Conservation (phyloP, 192 early-diverging fungal species). For the Pilobolus umbonatus region DNA sequence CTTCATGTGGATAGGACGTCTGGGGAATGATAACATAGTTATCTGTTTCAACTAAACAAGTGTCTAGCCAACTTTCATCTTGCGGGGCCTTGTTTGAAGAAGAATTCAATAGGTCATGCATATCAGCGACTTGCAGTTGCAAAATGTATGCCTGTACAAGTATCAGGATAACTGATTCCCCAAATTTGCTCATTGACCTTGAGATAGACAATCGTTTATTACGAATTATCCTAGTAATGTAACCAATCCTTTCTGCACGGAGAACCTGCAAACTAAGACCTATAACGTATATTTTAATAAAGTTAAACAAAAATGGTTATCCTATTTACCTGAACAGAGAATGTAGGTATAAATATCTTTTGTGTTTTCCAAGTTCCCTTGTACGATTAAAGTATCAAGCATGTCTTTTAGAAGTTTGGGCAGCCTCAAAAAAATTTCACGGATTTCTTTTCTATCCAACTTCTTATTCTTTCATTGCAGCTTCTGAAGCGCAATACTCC, state of each 20-base stretch:
- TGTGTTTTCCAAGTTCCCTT: conserved; percentile 3
- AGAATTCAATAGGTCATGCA: conserved; percentile 7
- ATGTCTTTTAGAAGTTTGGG: conserved; percentile 7
- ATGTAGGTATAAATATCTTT: conserved; percentile 8
- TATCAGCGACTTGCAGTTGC: conserved; percentile 5
- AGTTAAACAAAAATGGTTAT: not conserved
- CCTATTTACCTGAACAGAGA: conserved; percentile 2
- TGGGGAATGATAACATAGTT: not conserved
- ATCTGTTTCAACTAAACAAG: conserved; percentile 14
- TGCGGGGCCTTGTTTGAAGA: not conserved
- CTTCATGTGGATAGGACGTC: not conserved
- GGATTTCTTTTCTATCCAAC: conserved; percentile 2
- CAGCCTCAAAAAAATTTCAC: not conserved
- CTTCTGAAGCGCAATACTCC: conserved; percentile 8
- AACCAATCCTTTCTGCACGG: conserved; percentile 2
- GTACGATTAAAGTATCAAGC: conserved; percentile 5
- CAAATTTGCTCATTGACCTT: conserved; percentile 5
- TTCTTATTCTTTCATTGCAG: not conserved
- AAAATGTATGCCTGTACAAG: conserved; percentile 13
- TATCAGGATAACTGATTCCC: conserved; percentile 6
- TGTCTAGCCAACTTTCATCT: conserved; percentile 7
- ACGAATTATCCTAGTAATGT: conserved; percentile 5
- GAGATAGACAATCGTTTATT: conserved; percentile 2
- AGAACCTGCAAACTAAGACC: conserved; percentile 4
- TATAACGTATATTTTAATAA: conserved; percentile 9